phyloP scores from a whole-genome alignment of 2,329 filamentous ascomycete genomes.

The Plectosphaerella sp. region DNA sequence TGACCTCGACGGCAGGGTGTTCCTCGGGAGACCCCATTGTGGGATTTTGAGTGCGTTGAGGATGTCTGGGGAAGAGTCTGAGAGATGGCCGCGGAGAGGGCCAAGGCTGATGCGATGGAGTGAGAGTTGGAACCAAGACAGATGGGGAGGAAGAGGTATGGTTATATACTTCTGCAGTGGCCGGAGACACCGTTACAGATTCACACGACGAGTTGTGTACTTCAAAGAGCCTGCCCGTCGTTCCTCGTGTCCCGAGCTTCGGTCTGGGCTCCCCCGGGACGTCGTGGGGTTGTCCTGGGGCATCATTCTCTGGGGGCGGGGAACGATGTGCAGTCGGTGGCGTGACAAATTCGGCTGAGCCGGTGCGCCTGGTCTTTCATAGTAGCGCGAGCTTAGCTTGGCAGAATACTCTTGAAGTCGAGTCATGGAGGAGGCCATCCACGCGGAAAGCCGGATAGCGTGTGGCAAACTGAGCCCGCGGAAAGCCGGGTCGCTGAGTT shows the following conservation, averaged over 20 bases:
- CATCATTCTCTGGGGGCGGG: too few species aligned
- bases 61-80: neutral
- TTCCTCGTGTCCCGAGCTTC: too few species aligned
- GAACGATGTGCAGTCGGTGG: too few species aligned
- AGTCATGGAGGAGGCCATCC: neutral
- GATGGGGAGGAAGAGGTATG: neutral
- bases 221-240: too few species aligned
- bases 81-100: neutral
- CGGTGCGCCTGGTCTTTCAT: neutral
- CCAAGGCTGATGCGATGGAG: too few species aligned
- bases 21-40: neutral
- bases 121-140: neutral
- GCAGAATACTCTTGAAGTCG: neutral
- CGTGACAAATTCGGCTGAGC: too few species aligned
- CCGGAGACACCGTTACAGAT: too few species aligned
- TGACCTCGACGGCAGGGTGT: neutral
- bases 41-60: neutral
- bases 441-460: neutral
- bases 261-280: too few species aligned
- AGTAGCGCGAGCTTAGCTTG: neutral
- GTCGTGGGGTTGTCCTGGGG: too few species aligned
- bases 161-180: neutral
- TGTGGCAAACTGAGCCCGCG: neutral
- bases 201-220: too few species aligned
- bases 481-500: neutral